Evolutionary conservation across 192 early-diverging fungal genomes (phyloP).

Genomic region (Funneliformis geosporum): DNA sequence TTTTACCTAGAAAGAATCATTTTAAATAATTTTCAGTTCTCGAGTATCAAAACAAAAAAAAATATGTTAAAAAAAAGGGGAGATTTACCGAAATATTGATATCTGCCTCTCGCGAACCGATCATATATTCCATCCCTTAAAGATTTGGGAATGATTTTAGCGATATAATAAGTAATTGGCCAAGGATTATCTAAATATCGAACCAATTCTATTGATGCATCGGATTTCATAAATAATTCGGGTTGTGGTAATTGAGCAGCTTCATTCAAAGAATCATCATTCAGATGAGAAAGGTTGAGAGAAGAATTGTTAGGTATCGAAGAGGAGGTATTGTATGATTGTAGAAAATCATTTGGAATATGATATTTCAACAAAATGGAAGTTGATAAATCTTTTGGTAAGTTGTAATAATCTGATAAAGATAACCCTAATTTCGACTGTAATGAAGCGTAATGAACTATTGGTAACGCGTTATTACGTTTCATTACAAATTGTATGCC

Average conservation of each 20-base stretch:
- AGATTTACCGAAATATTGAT: slow-evolving; percentile 2
- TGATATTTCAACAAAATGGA: not conserved
- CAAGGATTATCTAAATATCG: slow-evolving; percentile 4
- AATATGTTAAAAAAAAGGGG: no score
- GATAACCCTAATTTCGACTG: not conserved
- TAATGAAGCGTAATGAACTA: not conserved
- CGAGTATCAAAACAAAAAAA: no score
- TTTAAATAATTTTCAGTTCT: no score
- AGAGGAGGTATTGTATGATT: not conserved
- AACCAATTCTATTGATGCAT: slow-evolving; percentile 4
- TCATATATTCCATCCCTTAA: not conserved
- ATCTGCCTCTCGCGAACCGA: not conserved
- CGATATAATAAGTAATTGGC: slow-evolving; percentile 1
- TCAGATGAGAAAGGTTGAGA: no score
- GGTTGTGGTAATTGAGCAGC: not conserved
- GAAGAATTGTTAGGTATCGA: no score
- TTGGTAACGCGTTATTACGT: not conserved
- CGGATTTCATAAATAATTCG: slow-evolving; percentile 4
- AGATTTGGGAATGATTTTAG: not conserved
- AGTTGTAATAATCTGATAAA: not conserved
- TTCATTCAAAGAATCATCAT: not conserved
- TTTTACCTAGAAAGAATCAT: not conserved
- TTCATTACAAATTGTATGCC: not conserved
- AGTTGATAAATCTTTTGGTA: slow-evolving; percentile 1
- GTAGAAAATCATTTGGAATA: not conserved